Conservation (phyloP, 1,284 basidiomycete species). For the Austropuccinia psidii region DNA sequence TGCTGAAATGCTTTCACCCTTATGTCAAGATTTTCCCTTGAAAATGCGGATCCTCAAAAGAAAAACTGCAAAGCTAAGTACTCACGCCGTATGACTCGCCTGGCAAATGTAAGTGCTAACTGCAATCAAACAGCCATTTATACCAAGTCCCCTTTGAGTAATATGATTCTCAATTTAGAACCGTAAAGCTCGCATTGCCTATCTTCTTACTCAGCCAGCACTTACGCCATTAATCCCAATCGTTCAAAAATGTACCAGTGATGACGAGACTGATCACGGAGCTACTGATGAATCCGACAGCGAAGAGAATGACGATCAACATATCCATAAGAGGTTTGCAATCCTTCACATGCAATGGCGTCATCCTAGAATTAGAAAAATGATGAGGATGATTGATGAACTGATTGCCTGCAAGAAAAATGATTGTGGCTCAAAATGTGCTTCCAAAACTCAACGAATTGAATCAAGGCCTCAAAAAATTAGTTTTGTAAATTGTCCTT, state of each 20-base stretch:
- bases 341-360: not conserved
- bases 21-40: not conserved
- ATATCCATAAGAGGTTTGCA: not conserved
- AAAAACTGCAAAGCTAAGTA: not conserved
- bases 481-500: not conserved
- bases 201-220: not conserved
- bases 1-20: not conserved
- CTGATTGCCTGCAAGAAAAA: not conserved
- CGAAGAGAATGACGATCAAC: not conserved
- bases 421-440: not conserved
- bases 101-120: not conserved
- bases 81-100: not conserved
- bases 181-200: not conserved
- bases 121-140: too few relatives aligned
- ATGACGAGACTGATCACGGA: conserved; percentile 8
- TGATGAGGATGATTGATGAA: not conserved
- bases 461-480: not conserved
- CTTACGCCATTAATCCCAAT: not conserved
- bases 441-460: not conserved
- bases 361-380: not conserved
- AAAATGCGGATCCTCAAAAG: not conserved
- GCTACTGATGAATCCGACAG: not conserved
- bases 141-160: not conserved
- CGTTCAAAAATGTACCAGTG: conserved; percentile 5
- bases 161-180: not conserved